Evolutionary conservation across 1,139 yeast genomes (phyloP), one percentile per base, ranked within the genome.

Genomic region (Chernovozyma aurita): DNA sequence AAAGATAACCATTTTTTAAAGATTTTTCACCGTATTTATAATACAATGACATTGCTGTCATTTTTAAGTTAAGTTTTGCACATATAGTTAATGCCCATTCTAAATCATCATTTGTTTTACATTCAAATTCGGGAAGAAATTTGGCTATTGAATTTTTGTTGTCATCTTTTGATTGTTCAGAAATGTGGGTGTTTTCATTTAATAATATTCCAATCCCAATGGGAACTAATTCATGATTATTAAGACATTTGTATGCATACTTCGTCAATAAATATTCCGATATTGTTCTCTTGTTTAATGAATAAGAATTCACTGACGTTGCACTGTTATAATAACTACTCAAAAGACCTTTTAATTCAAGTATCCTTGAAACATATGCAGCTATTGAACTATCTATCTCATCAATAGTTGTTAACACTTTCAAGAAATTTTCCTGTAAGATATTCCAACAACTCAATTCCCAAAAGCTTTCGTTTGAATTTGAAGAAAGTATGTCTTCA

Each of bases 61-160:
- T 57, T n/a, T 76, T 65, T 33, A 73, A 53, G 30, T 63, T 63
- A 30, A 70, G 53, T 37, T 63, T 60, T 29, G 73, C 67, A 46
- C 78, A 73, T 15, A 70, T 65, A 1, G 85, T 75, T 35, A 85
- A 61, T 22, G 83, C 77, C 94, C 95, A 85, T 53, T 85, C 94
- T 44, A 83, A 67, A 48, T 85, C 95, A 49, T 83, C 92, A 47
- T 80, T 81, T 6, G 80, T 74, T 34, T 70, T 61, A 48, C 78
- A 78, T 28, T 77, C 65, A 49, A 70, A 81, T 14, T 63, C 61
- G 8, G 90, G 88, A 26, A 86, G 61, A 37, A 74, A 69, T 36
- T 78, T 79, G 3, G 79, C 73, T 28, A 86, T 67, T 1, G 76
- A 71, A 32, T 65, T 65, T 43, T 71, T 63, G 21, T 78, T 49